phyloP scores from a whole-genome alignment of 306 rosid genomes.

The Coriaria nepalensis region DNA sequence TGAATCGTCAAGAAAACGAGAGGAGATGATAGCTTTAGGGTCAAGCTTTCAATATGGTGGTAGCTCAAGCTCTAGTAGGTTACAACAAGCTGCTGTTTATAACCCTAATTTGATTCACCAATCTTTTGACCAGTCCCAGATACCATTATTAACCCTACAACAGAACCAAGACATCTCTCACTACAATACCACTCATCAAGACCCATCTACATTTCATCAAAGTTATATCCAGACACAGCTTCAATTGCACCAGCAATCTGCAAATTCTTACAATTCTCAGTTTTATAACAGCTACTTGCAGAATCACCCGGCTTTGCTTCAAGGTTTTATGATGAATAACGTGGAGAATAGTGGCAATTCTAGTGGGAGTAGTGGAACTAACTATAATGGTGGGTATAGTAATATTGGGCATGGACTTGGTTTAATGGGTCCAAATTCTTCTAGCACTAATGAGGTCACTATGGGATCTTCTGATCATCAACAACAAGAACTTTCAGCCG shows the following conservation, averaged over 20 bases:
- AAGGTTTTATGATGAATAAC: slow-evolving; percentile 51
- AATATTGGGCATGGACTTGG: slow-evolving; percentile 18
- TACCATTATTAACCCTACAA: slow-evolving; percentile 53
- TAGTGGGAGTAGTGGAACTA: slow-evolving; percentile 11
- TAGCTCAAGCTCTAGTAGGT: slow-evolving; percentile 19
- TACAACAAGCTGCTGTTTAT: slow-evolving; percentile 15
- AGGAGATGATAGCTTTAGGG: slow-evolving; percentile 60
- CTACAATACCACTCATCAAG: slow-evolving; percentile 18
- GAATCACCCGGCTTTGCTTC: slow-evolving; percentile 66
- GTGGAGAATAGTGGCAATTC: slow-evolving; percentile 12
- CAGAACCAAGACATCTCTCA: slow-evolving; percentile 44
- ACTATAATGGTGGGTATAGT: slow-evolving; percentile 20
- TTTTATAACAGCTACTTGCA: slow-evolving; percentile 44
- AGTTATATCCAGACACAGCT: slow-evolving; percentile 73
- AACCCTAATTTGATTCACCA: slow-evolving; percentile 48
- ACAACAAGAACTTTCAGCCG: slow-evolving; percentile 33
- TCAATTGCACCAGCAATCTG: slow-evolving; percentile 51
- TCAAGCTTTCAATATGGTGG: slow-evolving; percentile 47
- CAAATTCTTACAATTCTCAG: slow-evolving; percentile 15
- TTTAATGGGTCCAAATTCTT: slow-evolving; percentile 25
- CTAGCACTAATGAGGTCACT: slow-evolving; percentile 9
- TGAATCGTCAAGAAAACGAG: slow-evolving; percentile 69
- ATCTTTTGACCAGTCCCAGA: slow-evolving; percentile 29
- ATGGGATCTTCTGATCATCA: slow-evolving; percentile 22
- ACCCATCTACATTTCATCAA: slow-evolving; percentile 39